A percentile compares a stretch with the other conserved stretches of the same genome.
Conservation (phyloP, 2,329 filamentous ascomycete species). For the Hypoxylon sp. region DNA sequence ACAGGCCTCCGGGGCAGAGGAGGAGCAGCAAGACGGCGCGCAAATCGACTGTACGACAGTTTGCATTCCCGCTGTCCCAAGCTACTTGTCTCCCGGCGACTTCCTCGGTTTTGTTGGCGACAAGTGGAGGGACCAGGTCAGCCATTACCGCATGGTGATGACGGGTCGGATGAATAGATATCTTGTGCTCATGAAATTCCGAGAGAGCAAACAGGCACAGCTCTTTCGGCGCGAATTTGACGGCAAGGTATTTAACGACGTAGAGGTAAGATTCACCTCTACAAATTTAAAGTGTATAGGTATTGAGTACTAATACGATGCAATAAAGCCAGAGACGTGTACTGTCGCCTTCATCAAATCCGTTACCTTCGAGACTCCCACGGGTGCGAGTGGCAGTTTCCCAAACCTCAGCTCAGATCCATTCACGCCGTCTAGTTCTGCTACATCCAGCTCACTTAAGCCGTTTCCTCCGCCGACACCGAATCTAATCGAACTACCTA, state of each 20-base stretch:
- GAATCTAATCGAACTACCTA: slow-evolving; percentile 89
- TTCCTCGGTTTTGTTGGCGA: slow-evolving; percentile 93
- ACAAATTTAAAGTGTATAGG: background rate
- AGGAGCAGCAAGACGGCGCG: slow-evolving; percentile 42
- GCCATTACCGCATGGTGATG: slow-evolving; percentile 93
- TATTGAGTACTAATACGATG: slow-evolving; percentile 36
- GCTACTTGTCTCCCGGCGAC: slow-evolving; percentile 90
- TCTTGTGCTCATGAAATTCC: slow-evolving; percentile 95
- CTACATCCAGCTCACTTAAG: slow-evolving; percentile 60
- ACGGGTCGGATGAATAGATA: slow-evolving; percentile 91
- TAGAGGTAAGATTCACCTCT: slow-evolving; percentile 72
- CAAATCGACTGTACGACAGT: slow-evolving; percentile 81
- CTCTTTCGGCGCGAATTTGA: slow-evolving; percentile 90
- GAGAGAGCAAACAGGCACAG: slow-evolving; percentile 77
- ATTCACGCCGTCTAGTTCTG: slow-evolving; percentile 64
- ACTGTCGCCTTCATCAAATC: slow-evolving; percentile 95
- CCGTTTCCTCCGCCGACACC: slow-evolving; percentile 78
- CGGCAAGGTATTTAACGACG: slow-evolving; percentile 90
- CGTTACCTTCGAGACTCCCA: slow-evolving; percentile 82
- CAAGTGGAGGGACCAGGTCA: slow-evolving; percentile 85
- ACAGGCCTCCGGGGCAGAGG: slow-evolving; percentile 47
- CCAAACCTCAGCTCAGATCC: slow-evolving; percentile 72
- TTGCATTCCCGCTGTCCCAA: slow-evolving; percentile 94
- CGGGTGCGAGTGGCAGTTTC: slow-evolving; percentile 60
- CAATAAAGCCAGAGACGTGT: slow-evolving; percentile 84